These are phyloP conservation scores for Glebionis coronaria DNA, from an alignment of 129 eudicot genomes.

Conservation along the genomic window DNA sequence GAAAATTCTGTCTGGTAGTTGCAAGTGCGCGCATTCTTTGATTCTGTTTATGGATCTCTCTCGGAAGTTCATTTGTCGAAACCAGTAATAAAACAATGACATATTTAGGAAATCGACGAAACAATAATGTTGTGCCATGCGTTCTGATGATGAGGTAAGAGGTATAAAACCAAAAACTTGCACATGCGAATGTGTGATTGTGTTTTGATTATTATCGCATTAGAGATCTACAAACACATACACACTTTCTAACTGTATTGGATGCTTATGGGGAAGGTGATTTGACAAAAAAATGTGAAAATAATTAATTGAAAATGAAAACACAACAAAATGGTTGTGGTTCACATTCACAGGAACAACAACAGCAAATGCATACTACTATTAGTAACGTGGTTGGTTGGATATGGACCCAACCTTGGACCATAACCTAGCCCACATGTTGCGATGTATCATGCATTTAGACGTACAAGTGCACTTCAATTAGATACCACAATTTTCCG, in stretches of 20 bases:
- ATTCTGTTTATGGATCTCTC: no score
- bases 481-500: constrained; percentile 13
- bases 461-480: neutral
- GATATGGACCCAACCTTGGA: constrained; percentile 11
- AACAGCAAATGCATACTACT: neutral
- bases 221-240: neutral
- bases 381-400: constrained; percentile 24
- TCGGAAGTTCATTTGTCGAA: no score
- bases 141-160: no score
- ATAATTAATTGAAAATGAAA: neutral
- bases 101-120: no score
- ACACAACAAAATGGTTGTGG: neutral
- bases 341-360: neutral
- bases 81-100: no score
- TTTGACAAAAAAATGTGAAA: neutral
- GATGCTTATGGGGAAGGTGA: constrained; percentile 7
- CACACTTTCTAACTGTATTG: neutral
- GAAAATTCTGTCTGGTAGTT: no score
- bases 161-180: neutral
- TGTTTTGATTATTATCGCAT: neutral
- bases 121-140: no score
- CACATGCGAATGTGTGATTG: constrained; percentile 9
- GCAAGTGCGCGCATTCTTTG: no score
- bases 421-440: constrained; percentile 9
- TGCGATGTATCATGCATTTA: neutral